Evolutionary conservation across 768 basidiomycete genomes (phyloP).

Genomic region (Lenzites betulinus): DNA sequence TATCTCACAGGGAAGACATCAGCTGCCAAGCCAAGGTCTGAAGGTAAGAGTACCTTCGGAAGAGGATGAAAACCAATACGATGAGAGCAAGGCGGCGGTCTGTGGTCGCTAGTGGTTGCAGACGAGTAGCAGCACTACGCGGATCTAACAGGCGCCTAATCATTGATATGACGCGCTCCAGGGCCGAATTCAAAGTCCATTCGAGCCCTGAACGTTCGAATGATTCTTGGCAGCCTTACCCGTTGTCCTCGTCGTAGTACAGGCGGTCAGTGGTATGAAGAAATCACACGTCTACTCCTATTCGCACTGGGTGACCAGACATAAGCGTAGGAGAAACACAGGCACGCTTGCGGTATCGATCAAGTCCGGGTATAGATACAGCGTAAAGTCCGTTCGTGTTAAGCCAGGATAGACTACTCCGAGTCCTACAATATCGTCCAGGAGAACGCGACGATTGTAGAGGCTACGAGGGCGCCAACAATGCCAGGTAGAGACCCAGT

Average conservation of each 20-base stretch:
- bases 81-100: not conserved
- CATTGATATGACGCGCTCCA: no score
- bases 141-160: not conserved
- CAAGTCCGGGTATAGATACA: not conserved
- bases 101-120: no score
- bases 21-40: not conserved
- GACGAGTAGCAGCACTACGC: not conserved
- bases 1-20: not conserved
- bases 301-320: no score
- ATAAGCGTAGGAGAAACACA: not conserved
- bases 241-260: no score
- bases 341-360: not conserved
- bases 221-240: no score
- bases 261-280: no score
- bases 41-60: not conserved
- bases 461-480: not conserved
- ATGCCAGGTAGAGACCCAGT: not conserved
- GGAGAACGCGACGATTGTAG: not conserved
- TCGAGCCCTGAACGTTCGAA: no score
- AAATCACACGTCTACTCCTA: no score
- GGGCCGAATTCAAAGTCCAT: no score
- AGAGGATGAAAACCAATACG: not conserved
- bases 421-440: constrained; percentile 5
- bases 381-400: not conserved
- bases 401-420: not conserved